These are phyloP conservation scores for Penstemon barbatus DNA, from an alignment of 257 asterid species.

Conservation along the genomic window DNA sequence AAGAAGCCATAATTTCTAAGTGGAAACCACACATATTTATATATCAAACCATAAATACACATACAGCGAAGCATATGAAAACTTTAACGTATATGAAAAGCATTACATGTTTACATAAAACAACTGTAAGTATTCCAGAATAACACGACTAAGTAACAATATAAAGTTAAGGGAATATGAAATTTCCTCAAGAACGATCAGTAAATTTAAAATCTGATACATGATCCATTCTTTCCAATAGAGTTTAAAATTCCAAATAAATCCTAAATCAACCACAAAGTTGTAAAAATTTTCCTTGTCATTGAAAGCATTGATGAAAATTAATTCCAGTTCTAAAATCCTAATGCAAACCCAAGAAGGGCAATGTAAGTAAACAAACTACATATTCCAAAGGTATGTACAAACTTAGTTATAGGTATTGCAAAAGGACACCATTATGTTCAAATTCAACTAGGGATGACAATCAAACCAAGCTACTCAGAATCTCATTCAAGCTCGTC, in stretches of 20 bases:
- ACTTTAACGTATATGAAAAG: neutral
- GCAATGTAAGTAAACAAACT: neutral
- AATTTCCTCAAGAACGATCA: neutral
- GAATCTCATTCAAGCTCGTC: too few relatives aligned
- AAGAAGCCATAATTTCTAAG: constrained; percentile 3
- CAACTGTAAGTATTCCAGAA: neutral
- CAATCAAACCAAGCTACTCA: too few relatives aligned
- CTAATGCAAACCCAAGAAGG: neutral
- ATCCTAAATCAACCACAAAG: neutral
- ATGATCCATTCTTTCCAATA: neutral
- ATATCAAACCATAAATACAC: neutral
- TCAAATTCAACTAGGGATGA: too few relatives aligned
- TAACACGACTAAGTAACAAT: neutral
- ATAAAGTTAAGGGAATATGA: neutral
- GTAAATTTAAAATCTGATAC: neutral
- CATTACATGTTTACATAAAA: neutral
- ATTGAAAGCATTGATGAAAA: neutral
- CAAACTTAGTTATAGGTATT: too few relatives aligned
- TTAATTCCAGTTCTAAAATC: neutral
- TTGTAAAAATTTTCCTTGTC: too few relatives aligned
- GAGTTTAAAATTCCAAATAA: neutral
- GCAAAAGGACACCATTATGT: too few relatives aligned
- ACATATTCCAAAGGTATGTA: too few relatives aligned
- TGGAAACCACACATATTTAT: neutral
- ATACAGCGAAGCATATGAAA: neutral